phyloP scores from a whole-genome alignment of 495 filamentous ascomycete species.

The Durotheca rogersii region DNA sequence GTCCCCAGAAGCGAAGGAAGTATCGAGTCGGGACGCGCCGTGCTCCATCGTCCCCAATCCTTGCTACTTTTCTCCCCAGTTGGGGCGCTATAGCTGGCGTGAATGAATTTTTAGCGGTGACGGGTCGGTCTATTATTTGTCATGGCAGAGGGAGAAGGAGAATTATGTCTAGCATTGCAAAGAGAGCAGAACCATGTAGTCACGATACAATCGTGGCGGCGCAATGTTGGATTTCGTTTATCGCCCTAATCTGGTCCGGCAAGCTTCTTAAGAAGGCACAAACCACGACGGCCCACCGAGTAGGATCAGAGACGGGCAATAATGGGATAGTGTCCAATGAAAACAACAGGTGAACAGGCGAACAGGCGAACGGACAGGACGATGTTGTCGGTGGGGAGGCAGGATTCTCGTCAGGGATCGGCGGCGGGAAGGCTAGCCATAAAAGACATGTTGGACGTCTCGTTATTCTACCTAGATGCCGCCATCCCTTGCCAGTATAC shows the following conservation, averaged over 20 bases:
- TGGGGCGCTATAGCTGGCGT: neutral
- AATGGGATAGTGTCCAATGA: no score
- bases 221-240: conserved; percentile 2
- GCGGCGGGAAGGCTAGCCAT: conserved; percentile 3
- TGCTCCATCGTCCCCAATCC: conserved; percentile 17
- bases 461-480: no score
- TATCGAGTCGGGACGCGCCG: neutral
- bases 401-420: conserved; percentile 19
- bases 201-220: no score
- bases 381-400: conserved; percentile 6
- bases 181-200: no score
- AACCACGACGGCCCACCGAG: neutral
- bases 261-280: neutral
- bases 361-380: no score
- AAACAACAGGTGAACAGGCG: no score
- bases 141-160: no score
- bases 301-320: conserved; percentile 15
- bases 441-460: conserved; percentile 7
- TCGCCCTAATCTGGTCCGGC: neutral
- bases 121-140: conserved; percentile 5
- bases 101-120: conserved; percentile 6
- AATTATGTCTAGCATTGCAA: no score
- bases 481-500: neutral
- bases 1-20: conserved; percentile 2
- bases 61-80: neutral